Evolutionary conservation across 2,329 filamentous ascomycete species (phyloP), one percentile per base, ranked within the genome.

Genomic region (Aspergillus alliaceus): DNA sequence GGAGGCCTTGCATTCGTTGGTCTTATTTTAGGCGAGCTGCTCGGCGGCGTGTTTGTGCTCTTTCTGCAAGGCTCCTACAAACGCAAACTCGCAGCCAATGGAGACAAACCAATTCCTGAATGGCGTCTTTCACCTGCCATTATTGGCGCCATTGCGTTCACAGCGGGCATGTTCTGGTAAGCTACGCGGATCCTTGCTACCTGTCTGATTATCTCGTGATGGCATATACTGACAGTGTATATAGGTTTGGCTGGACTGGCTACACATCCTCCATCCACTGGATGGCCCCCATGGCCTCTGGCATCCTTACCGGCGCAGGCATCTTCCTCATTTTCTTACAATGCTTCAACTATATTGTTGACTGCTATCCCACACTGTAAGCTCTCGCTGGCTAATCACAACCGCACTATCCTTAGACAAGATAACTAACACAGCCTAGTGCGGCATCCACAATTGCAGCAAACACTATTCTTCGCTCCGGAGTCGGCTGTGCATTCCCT

Each of bases 311-410:
- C 8, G 70, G 71, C 4, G 71, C 72, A 29, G 70, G 71, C 4
- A 67, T 73, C 31, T 66, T 68, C 35, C 64, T 65, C 6, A 72
- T 73, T 53, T 73, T 73, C 56, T 54, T 73, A 9, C 69, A 69
- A 34, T 68, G 69, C 22, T 73, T 73, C 60, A 75, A 74, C 54
- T 74, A 77, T 39, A 57, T 78, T 24, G 68, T 78, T 6, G 75
- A 77, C 53, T 72, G 73, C 3, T 78, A 77, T 56, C 66, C 76
- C 12, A 72, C 68, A 5, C 60, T 77, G 75, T 78, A 63, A 66
- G 75, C 18, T 20, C 35, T 8, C 40, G 12, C 8, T n/a, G 2
- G 11, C 11, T n/a, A 8, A 6, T 6, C 6, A n/a, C n/a, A n/a
- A n/a, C n/a, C 12, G 24, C n/a, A 14, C 18, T 15, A 24, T 18